Base-by-base conservation (phyloP, 306 rosid species). In the Rosa chinensis region DNA sequence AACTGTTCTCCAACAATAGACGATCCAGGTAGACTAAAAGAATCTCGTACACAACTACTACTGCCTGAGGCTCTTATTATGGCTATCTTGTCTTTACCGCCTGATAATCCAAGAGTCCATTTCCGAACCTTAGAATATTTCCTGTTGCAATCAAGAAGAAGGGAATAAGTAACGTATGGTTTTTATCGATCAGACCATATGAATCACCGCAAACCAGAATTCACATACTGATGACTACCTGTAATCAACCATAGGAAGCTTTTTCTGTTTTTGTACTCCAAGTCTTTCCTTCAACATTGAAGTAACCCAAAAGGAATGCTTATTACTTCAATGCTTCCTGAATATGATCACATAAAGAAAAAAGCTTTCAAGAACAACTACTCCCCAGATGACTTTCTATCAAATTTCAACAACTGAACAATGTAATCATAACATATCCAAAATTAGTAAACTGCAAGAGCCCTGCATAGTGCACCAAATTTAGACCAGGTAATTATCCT, bases 271-370 rank as follows among this genome's bases (percentile, higher is more conserved):
- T 62, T 85, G 59, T 70, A 92, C 80, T 78, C 89, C 89, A 72
- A 91, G 95, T 82, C 91, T 92, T 77, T 91, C 89, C 85, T 79
- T 89, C 89, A 94, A 78, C 90, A 78, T 89, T 63, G 92, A 50
- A 73, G 90, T 85, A 83, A 94, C 91, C 97, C 92, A 89, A 82
- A 84, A 77, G 78, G 53, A 53, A 56, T 56, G 53, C 68, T 68
- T 50, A 80, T 82, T 82, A 39, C 63, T 78, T 47, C 28, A 48
- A 61, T 25, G 50, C 74, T 43, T 69, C 55, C 76, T 42, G 72
- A 73, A 47, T 43, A 77, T 55, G 72, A 59, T 40, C 79, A 73
- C 52, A 11, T 7, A 14, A 56, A 53, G 47, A 61, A 20, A 43
- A 40, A 79, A 72, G 77, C 6, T 79, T 45, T 20, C 11, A 73